Evolutionary conservation across 257 asterid genomes (phyloP), one percentile per base, ranked within the genome.

Genomic region (Penstemon newberryi): DNA sequence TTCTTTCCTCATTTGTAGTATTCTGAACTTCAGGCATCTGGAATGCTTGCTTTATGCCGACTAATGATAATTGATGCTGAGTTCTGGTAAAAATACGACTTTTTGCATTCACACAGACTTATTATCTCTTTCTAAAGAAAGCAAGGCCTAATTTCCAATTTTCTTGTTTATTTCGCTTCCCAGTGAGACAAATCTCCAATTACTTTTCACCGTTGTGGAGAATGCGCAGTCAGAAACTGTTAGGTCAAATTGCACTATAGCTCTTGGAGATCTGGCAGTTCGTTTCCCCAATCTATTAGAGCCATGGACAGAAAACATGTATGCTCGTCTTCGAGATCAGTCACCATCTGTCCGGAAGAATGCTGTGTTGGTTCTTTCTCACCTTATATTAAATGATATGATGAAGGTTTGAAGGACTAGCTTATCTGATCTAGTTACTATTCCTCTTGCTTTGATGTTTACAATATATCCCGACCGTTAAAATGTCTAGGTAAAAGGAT

Each of bases 271-370:
- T 77, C 81, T 93, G 76, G 96, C 96, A 44, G 97, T 87, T 74
- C 96, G 99, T 43, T 93, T 88, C 79, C 99, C 99, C 4, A 93
- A 93, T 79, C 79, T 90, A 60, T 77, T 93, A 79, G 97, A 93
- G 84, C 99, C 99, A 67, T 93, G 99, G 97, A 93, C 99, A 39
- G 97, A 93, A 84, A 83, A 93, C 75, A 90, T 87, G 95, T 93
- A 93, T 71, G 88, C 96, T 65, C 91, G 99, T 44, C 87, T 93
- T 60, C 86, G 89, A 50, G 99, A 93, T 83, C 85, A 82, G 54
- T 85, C 99, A 55, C 83, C 72, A 56, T 75, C 91, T 54, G 99
- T 93, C 75, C 54, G 97, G 64, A 93, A 93, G 83, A 90, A 87
- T 79, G 92, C 97, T 11, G 96, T 93, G 42, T 71, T 93, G 89